Conservation (phyloP, 2,329 filamentous ascomycete species). For the Penicillium freii region DNA sequence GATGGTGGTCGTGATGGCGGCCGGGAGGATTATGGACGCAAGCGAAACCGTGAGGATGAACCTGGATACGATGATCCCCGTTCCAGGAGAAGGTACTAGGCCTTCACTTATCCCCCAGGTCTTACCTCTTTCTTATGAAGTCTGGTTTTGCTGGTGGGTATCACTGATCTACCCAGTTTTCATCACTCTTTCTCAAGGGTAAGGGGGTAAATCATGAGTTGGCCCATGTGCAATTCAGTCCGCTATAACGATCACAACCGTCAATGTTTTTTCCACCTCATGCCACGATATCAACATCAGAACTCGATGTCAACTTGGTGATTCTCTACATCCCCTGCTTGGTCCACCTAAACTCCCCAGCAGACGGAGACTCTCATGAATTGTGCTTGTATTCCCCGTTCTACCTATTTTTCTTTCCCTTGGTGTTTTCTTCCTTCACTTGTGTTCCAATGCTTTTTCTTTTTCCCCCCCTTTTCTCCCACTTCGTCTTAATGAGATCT, state of each 20-base stretch:
- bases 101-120: conserved; percentile 9
- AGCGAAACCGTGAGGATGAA: conserved; percentile 71
- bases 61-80: conserved; percentile 70
- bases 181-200: conserved; percentile 26
- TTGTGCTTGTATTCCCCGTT: conserved; percentile 23
- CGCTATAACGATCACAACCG: conserved; percentile 9
- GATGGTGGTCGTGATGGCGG: conserved; percentile 29
- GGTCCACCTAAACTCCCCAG: not conserved
- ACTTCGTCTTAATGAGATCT: conserved; percentile 19
- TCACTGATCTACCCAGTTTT: conserved; percentile 33
- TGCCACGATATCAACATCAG: not conserved
- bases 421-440: conserved; percentile 25
- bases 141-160: conserved; percentile 47
- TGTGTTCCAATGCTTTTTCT: conserved; percentile 26
- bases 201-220: conserved; percentile 38
- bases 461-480: conserved; percentile 32
- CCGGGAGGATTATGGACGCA: conserved; percentile 59
- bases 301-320: not conserved
- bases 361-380: conserved; percentile 12
- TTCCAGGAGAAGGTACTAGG: conserved; percentile 59
- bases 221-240: conserved; percentile 32
- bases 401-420: conserved; percentile 24
- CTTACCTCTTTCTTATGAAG: conserved; percentile 19
- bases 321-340: not conserved
- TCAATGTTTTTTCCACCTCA: not conserved